These are phyloP conservation scores for Myochromella boudieri DNA, from an alignment of 768 basidiomycete species.

Conservation along the genomic window DNA sequence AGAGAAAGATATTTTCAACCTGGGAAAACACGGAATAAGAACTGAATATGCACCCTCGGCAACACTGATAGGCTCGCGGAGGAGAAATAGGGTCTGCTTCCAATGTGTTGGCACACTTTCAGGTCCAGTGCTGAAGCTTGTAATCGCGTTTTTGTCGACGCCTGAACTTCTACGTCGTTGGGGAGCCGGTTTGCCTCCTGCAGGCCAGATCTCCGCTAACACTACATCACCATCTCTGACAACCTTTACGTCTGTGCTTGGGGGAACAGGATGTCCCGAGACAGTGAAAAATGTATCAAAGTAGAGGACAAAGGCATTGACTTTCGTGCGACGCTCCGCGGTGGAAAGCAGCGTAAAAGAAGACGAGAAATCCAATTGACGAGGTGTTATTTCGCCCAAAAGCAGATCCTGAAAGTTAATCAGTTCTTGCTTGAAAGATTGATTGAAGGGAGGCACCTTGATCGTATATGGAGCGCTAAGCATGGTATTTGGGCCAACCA, in stretches of 20 bases:
- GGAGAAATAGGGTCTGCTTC: constrained; percentile 92
- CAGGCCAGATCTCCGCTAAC: constrained; percentile 80
- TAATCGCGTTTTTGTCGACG: constrained; percentile 47
- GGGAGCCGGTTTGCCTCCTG: constrained; percentile 63
- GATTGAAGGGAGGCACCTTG: constrained; percentile 48
- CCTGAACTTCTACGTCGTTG: constrained; percentile 59
- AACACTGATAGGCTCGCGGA: constrained; percentile 75
- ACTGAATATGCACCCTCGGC: constrained; percentile 67
- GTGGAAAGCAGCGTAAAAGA: constrained; percentile 76
- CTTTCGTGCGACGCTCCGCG: constrained; percentile 56
- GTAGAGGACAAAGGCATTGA: constrained; percentile 83
- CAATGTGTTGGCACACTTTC: constrained; percentile 88
- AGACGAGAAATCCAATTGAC: constrained; percentile 78
- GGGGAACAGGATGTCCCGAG: constrained; percentile 51
- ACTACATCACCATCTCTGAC: constrained; percentile 58
- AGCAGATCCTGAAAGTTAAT: constrained; percentile 65
- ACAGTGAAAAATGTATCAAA: constrained; percentile 92
- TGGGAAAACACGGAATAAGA: too few relatives aligned
- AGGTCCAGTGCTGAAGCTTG: constrained; percentile 91
- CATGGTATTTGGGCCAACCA: constrained; percentile 64
- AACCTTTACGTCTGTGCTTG: constrained; percentile 51
- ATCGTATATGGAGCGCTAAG: constrained; percentile 62
- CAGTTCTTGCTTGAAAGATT: neutral
- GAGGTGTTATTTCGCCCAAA: constrained; percentile 58
- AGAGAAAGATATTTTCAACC: constrained; percentile 5